Conservation (phyloP, 1,139 yeast genomes). For the Suhomyces atakaporum region DNA sequence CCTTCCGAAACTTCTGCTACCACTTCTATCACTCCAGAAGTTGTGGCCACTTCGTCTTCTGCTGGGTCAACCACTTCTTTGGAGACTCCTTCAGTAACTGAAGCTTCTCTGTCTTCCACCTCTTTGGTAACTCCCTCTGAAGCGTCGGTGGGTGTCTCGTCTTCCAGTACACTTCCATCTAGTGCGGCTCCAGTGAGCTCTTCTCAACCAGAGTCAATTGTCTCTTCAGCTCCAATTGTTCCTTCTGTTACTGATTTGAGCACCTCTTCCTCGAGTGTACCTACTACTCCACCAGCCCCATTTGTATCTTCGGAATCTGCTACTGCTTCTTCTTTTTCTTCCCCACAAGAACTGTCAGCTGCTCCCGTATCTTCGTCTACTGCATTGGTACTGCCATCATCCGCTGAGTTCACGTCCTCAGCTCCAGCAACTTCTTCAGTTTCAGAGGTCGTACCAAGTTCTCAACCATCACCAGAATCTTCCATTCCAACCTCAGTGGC, state of each 20-base stretch:
- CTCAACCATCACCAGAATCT: no score
- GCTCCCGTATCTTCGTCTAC: not conserved
- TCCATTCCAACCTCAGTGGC: not conserved
- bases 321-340: constrained; percentile 7
- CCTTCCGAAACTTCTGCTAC: not conserved
- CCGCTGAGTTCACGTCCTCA: constrained; percentile 1
- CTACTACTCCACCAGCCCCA: constrained; percentile 11
- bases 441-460: not conserved
- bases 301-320: constrained; percentile 8
- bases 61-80: not conserved
- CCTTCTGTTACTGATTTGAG: constrained; percentile 7
- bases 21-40: not conserved
- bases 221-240: constrained; percentile 3
- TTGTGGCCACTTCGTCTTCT: not conserved
- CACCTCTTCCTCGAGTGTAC: constrained; percentile 1
- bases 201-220: not conserved
- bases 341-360: not conserved
- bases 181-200: not conserved
- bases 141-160: constrained; percentile 3
- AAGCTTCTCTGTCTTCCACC: constrained; percentile 8
- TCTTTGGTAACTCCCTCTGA: constrained; percentile 9
- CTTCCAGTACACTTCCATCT: constrained; percentile 4
- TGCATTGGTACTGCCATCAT: constrained; percentile 3
- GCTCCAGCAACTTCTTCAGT: not conserved
- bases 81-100: not conserved